Evolutionary conservation across 768 basidiomycete genomes (phyloP).

Genomic region (Suillus fuscotomentosus): DNA sequence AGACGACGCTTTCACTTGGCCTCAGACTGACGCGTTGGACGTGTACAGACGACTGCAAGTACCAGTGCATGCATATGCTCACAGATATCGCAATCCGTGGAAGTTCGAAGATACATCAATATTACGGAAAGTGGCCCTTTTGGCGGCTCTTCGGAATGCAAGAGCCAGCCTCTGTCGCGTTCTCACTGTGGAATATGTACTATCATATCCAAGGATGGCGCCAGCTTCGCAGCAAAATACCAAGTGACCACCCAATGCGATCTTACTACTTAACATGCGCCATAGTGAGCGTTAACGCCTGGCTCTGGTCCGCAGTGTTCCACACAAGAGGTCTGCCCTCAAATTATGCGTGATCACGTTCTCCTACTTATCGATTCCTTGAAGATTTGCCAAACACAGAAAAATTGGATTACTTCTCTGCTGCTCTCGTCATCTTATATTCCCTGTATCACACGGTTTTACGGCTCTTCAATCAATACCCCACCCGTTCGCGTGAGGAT

Average conservation of each 20-base stretch:
- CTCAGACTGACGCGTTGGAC: constrained; percentile 81
- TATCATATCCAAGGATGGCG: constrained; percentile 64
- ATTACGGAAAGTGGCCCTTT: constrained; percentile 98
- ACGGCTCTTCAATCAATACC: constrained; percentile 76
- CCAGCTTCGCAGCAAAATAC: constrained; percentile 46
- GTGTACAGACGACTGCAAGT: constrained; percentile 85
- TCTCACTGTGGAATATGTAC: constrained; percentile 85
- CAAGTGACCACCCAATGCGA: constrained; percentile 65
- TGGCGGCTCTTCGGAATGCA: constrained; percentile 86
- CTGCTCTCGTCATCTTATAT: constrained; percentile 79
- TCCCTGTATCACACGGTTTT: constrained; percentile 77
- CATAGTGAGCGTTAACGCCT: constrained; percentile 78
- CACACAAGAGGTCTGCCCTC: constrained; percentile 78
- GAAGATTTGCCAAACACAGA: constrained; percentile 82
- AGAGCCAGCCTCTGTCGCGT: constrained; percentile 89
- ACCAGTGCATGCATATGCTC: constrained; percentile 81
- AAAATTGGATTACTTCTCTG: constrained; percentile 93
- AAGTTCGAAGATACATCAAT: constrained; percentile 62
- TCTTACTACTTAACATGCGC: constrained; percentile 66
- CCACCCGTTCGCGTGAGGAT: constrained; percentile 25
- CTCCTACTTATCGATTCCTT: constrained; percentile 5
- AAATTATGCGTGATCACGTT: background rate
- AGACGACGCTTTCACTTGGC: constrained; percentile 45
- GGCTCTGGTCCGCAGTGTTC: constrained; percentile 91
- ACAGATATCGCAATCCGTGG: constrained; percentile 52